These are phyloP conservation scores for Sapria himalayana DNA, from an alignment of 345 rosid genomes.

Conservation along the genomic window DNA sequence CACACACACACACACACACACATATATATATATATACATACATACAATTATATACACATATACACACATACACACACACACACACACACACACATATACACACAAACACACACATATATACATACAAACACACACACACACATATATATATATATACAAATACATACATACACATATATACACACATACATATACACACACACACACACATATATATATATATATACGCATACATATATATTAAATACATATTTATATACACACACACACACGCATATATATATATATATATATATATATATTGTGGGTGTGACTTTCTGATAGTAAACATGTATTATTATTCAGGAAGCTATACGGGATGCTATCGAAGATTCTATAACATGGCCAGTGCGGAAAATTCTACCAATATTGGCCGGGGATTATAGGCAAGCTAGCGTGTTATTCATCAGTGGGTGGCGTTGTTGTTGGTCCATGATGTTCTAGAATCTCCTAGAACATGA, in stretches of 20 bases:
- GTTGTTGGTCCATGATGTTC: conserved; percentile 1
- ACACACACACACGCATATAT: neutral
- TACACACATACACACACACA: neutral
- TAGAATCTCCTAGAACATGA: no score
- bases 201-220: neutral
- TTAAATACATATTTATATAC: neutral
- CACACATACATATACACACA: neutral
- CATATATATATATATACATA: neutral
- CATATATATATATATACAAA: neutral
- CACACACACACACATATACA: neutral
- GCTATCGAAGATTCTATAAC: conserved; percentile 79
- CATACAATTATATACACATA: neutral
- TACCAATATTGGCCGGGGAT: conserved; percentile 74
- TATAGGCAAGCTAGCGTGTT: conserved; percentile 30
- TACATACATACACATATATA: neutral
- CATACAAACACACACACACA: neutral
- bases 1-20: neutral
- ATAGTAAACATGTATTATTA: neutral
- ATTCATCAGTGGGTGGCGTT: neutral
- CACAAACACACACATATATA: neutral
- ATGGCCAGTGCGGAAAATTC: conserved; percentile 79
- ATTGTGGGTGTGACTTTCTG: neutral
- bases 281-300: neutral
- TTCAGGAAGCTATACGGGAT: conserved; percentile 59
- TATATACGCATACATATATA: neutral